Percentiles rank a stretch among this genome's conserved stretches.
Evolutionary conservation across 2,329 filamentous ascomycete genomes (phyloP).

Genomic region (Sclerotinia subarctica): DNA sequence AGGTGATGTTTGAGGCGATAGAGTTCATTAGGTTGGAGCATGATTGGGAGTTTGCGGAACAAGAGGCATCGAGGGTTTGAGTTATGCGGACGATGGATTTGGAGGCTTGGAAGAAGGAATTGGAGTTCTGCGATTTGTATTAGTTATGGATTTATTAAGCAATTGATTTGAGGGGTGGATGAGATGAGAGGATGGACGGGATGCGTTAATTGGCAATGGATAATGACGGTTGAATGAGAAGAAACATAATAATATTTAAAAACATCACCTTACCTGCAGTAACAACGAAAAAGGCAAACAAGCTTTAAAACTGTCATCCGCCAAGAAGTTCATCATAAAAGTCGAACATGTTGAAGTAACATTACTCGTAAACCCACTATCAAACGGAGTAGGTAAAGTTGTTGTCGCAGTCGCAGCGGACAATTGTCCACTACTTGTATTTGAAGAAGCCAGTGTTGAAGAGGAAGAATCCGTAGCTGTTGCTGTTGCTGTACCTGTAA

Average conservation of each 20-base stretch:
- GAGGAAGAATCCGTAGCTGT: conserved; percentile 15
- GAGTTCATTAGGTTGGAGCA: conserved; percentile 64
- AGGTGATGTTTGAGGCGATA: conserved; percentile 64
- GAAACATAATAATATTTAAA: background rate
- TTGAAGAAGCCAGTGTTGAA: conserved; percentile 21
- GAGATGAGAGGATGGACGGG: background rate
- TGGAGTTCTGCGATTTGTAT: conserved; percentile 61
- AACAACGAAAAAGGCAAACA: conserved; percentile 86
- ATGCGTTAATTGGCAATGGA: too few relatives aligned
- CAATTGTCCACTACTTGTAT: conserved; percentile 25
- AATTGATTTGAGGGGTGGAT: too few relatives aligned
- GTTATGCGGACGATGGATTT: conserved; percentile 70
- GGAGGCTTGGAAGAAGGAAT: conserved; percentile 76
- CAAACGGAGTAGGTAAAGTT: conserved; percentile 63
- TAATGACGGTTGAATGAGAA: background rate
- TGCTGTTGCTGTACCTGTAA: background rate
- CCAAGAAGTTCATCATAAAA: conserved; percentile 36
- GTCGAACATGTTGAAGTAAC: conserved; percentile 46
- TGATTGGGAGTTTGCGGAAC: conserved; percentile 59
- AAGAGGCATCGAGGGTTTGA: conserved; percentile 74
- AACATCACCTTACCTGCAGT: conserved; percentile 58
- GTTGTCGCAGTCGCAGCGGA: conserved; percentile 33
- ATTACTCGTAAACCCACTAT: conserved; percentile 60
- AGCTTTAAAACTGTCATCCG: conserved; percentile 38
- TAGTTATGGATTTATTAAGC: background rate